Base-by-base conservation (phyloP, 2,329 filamentous ascomycete species). In the Colletotrichum theobromicola region DNA sequence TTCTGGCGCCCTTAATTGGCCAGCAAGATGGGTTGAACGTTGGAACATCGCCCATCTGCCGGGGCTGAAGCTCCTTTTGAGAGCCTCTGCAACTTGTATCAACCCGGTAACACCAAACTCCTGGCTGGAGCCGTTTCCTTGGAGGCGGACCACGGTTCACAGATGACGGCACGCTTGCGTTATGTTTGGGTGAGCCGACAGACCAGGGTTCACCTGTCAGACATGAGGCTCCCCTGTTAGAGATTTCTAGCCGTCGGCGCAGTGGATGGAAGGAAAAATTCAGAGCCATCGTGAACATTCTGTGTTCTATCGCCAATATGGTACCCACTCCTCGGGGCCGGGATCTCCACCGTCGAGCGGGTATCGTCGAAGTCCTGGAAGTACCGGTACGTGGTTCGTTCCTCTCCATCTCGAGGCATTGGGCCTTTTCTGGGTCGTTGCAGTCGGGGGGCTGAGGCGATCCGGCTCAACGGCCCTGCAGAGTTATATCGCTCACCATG, bases 231-330 rank as follows among this genome's bases (percentile, higher is more conserved):
- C 26, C 26, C 13, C 32, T 35, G 21, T 4, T 42, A 21, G 13
- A 62, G 34, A 15, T 35, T 18, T 21, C 61, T n/a, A 34, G 30
- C 26, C 50, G 34, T 50, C 46, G 21, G 28, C 60, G 32, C 26
- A 34, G 53, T 64, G 34, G 58, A 65, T 28, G 37, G 34, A 18
- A 57, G 68, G 62, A 72, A 70, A 67, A 67, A 18, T 18, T 57
- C 24, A 75, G 72, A 75, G 68, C 30, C 72, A 72, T 75, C 72
- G 72, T 72, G 72, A 75, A 75, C 46, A 57, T 75, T 75, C 72
- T 75, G 24, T 67, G n/a, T 15, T 63, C 21, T 58, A 46, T 37
- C 57, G 55, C 68, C 68, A 46, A 62, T 53, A 18, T 34, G 34
- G 42, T 63, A 55, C 21, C 69, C 72, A 74, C 72, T 60, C 53